Percentiles rank a stretch among this genome's conserved stretches.
Conservation (phyloP, 768 basidiomycete species). For the Boletus insuetus region DNA sequence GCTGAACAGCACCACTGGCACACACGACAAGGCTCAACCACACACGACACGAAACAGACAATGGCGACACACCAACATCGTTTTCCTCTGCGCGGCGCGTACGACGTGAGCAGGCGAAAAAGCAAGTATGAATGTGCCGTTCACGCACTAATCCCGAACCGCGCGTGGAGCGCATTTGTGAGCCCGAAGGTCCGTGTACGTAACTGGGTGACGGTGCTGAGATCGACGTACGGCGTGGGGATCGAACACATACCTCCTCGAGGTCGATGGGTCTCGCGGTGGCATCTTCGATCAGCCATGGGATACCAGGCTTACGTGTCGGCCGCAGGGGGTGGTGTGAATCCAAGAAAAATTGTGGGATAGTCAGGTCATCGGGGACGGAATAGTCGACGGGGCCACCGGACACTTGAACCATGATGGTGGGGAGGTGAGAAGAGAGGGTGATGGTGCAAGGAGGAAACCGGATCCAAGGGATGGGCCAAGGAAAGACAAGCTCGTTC, state of each 20-base stretch:
- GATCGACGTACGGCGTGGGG: neutral
- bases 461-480: neutral
- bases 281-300: constrained; percentile 60
- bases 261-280: constrained; percentile 43
- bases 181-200: constrained; percentile 46
- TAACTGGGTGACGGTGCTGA: constrained; percentile 26
- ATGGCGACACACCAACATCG: constrained; percentile 46
- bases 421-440: neutral
- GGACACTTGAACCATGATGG: constrained; percentile 23
- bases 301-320: constrained; percentile 39
- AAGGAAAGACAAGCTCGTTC: neutral
- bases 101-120: neutral
- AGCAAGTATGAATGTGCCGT: neutral
- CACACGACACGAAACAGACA: neutral
- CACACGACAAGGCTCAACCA: constrained; percentile 1
- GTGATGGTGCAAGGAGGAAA: neutral
- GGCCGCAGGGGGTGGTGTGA: constrained; percentile 43
- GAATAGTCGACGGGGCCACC: constrained; percentile 31
- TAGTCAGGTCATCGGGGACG: constrained; percentile 61
- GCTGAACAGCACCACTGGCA: constrained; percentile 58
- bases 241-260: constrained; percentile 42
- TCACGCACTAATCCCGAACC: constrained; percentile 46
- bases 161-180: constrained; percentile 51
- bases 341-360: constrained; percentile 67
- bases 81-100: constrained; percentile 37